Conservation (phyloP, 768 basidiomycete species). For the Lactarius sanguifluus region DNA sequence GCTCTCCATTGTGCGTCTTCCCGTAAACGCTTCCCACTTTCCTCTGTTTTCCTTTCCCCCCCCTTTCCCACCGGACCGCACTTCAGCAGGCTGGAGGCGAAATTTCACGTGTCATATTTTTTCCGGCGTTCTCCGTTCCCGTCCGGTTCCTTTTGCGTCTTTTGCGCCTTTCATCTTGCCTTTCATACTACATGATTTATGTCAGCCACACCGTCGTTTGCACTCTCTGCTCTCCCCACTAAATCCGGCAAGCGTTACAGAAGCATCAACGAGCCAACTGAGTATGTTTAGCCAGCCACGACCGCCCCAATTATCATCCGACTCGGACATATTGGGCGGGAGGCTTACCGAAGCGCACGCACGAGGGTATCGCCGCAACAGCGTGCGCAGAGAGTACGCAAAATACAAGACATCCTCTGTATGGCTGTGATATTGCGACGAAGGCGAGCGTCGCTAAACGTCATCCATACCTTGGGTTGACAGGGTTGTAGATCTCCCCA, state of each 20-base stretch:
- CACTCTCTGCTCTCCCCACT: slow-evolving; percentile 52
- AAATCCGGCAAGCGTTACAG: slow-evolving; percentile 74
- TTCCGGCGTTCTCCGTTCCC: too few species aligned
- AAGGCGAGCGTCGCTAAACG: neutral
- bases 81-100: too few species aligned
- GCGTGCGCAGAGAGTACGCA: slow-evolving; percentile 60
- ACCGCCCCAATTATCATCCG: slow-evolving; percentile 57
- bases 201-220: too few species aligned
- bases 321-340: slow-evolving; percentile 60
- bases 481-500: slow-evolving; percentile 72
- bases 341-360: slow-evolving; percentile 70
- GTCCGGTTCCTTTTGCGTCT: too few species aligned
- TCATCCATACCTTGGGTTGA: slow-evolving; percentile 51
- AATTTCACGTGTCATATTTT: too few species aligned
- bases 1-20: too few species aligned
- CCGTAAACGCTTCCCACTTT: too few species aligned
- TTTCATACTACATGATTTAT: too few species aligned
- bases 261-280: slow-evolving; percentile 76
- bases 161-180: too few species aligned
- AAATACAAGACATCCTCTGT: slow-evolving; percentile 68
- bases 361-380: slow-evolving; percentile 56
- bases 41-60: too few species aligned
- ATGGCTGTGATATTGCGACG: slow-evolving; percentile 22
- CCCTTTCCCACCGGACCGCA: too few species aligned
- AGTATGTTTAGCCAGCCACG: slow-evolving; percentile 74